Conservation (phyloP, 768 basidiomycete species). For the Suillus decipiens region DNA sequence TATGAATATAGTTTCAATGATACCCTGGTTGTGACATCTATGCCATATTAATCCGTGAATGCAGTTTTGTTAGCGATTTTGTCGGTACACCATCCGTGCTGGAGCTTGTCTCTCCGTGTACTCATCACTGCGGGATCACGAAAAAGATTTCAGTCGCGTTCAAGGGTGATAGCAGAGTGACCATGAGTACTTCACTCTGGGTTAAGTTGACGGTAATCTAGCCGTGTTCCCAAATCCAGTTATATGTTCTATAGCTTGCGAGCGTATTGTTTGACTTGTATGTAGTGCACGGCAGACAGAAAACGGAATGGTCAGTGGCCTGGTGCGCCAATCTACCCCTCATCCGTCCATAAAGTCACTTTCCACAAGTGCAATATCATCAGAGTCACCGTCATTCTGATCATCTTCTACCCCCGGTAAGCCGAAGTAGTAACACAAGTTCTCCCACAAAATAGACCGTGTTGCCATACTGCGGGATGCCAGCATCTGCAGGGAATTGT, state of each 20-base stretch:
- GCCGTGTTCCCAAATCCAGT: neutral
- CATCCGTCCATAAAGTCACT: neutral
- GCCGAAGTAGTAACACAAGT: neutral
- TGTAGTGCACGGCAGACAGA: neutral
- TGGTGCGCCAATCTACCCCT: neutral
- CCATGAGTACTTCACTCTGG: neutral
- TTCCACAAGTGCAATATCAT: constrained; percentile 3
- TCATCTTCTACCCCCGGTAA: constrained; percentile 1
- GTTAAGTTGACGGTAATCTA: neutral
- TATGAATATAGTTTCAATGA: neutral
- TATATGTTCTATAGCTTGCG: neutral
- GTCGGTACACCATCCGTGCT: neutral
- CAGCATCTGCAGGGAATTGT: neutral
- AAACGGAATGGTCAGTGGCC: neutral
- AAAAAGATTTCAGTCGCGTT: too few relatives aligned
- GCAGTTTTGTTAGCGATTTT: neutral
- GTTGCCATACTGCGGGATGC: neutral
- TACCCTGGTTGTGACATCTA: neutral
- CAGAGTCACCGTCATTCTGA: constrained; percentile 2
- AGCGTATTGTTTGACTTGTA: neutral
- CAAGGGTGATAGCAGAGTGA: too few relatives aligned
- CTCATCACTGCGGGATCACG: too few relatives aligned
- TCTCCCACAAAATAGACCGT: constrained; percentile 2
- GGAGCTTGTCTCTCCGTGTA: too few relatives aligned
- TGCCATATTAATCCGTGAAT: neutral